Evolutionary conservation across 2,329 filamentous ascomycete genomes (phyloP), one percentile per base, ranked within the genome.

Genomic region (Pseudocercospora ulei): DNA sequence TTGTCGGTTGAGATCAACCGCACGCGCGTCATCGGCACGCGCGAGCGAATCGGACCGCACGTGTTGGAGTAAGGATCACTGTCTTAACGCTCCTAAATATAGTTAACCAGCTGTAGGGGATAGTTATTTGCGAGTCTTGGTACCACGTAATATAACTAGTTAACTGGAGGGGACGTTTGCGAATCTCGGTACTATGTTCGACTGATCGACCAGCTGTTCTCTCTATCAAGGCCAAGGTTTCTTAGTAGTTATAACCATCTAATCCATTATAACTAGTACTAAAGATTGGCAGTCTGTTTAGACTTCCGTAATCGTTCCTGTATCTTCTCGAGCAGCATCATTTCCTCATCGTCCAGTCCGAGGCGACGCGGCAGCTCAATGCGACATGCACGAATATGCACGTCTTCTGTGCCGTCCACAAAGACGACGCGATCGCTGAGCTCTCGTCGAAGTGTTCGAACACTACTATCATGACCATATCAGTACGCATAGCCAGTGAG

Each of bases 321-420:
- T 27, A 67, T 43, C 3, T 44, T 52, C 38, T 62, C 55, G 35
- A 67, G 26, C 13, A 66, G n/a, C 30, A 49, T 45, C 5, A 49
- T 46, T 35, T 66, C 62, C 23, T 62, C 57, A 6, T 46, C 37
- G 11, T 57, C 60, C 34, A 66, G 40, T 11, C 52, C 46, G 13
- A 66, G 41, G 17, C 59, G 50, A 13, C 56, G 50, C 17, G 64
- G 65, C 12, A 66, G 27, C 9, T 49, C 36, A 2, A 65, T 52
- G 17, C 52, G 41, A 1, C 54, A 46, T 4, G 56, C 48, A 1
- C 49, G 55, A 11, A 66, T 58, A 13, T 55, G 49, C 17, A 65
- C 58, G 11, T 47, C 42, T 7, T 44, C 46, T 3, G 43, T 14
- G 2, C 41, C 45, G 7, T 51, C 46, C 2, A 41, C 31, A 14